A percentile compares a stretch with the other conserved stretches of the same genome.
Evolutionary conservation across 768 basidiomycete genomes (phyloP).

Genomic region (Lactarius pseudohatsudake): DNA sequence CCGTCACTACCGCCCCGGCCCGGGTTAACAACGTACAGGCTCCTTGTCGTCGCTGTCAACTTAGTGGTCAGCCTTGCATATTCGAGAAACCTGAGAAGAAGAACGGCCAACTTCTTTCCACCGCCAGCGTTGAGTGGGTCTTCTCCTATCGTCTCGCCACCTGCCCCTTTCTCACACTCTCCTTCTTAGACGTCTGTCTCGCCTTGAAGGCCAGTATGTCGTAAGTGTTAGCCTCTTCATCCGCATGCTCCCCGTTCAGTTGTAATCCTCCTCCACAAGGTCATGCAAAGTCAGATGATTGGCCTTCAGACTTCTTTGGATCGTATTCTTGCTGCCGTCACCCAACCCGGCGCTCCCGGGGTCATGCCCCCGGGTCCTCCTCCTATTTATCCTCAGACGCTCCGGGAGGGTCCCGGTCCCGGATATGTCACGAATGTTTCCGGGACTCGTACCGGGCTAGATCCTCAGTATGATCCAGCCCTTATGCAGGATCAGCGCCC

Average conservation of each 20-base stretch:
- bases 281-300: conserved; percentile 93
- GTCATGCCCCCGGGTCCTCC: conserved; percentile 33
- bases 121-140: conserved; percentile 72
- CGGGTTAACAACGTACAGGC: conserved; percentile 47
- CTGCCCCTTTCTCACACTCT: conserved; percentile 20
- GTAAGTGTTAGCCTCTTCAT: conserved; percentile 42
- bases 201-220: conserved; percentile 84
- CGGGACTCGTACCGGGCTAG: conserved; percentile 31
- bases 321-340: conserved; percentile 69
- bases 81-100: conserved; percentile 95
- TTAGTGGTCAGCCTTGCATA: conserved; percentile 75
- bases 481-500: conserved; percentile 35
- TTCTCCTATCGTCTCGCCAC: conserved; percentile 27
- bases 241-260: conserved; percentile 16
- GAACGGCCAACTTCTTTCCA: conserved; percentile 55
- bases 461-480: conserved; percentile 35
- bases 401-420: conserved; percentile 29
- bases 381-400: conserved; percentile 28
- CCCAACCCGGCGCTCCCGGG: conserved; percentile 35
- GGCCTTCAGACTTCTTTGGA: conserved; percentile 90
- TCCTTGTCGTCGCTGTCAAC: conserved; percentile 87
- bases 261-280: conserved; percentile 41
- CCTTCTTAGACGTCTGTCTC: conserved; percentile 64
- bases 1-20: conserved; percentile 76
- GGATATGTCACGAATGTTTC: conserved; percentile 31